Conservation (phyloP, 805 yeast species). For the Middelhovenomyces tepae region DNA sequence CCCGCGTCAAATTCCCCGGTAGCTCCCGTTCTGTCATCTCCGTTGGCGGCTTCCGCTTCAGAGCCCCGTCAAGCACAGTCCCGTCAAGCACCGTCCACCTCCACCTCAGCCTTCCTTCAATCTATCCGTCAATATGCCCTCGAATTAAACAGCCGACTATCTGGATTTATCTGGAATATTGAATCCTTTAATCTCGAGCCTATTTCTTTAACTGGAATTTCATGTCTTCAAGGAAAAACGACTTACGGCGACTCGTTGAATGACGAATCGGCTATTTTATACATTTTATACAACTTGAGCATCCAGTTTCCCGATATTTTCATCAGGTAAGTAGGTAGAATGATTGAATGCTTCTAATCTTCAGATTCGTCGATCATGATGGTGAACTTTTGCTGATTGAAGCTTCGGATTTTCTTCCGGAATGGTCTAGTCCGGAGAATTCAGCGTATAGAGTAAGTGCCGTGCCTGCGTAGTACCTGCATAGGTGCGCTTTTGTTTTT, state of each 20-base stretch:
- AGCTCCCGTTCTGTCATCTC: no score
- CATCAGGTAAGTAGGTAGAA: conserved; percentile 12
- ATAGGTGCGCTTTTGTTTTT: no score
- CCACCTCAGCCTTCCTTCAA: no score
- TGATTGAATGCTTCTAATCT: background rate
- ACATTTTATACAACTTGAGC: conserved; percentile 17
- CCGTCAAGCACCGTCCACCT: no score
- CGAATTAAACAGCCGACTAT: no score
- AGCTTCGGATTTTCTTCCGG: conserved; percentile 38
- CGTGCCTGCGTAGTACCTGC: no score
- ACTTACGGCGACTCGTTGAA: conserved; percentile 25
- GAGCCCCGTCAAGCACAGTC: no score
- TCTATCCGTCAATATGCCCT: no score
- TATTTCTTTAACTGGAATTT: conserved; percentile 12
- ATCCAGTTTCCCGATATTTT: conserved; percentile 10
- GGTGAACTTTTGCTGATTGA: conserved; percentile 50
- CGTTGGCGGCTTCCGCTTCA: no score
- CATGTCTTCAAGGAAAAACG: conserved; percentile 19
- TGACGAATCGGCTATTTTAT: conserved; percentile 27
- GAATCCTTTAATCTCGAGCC: no score
- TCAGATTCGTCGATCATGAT: conserved; percentile 37
- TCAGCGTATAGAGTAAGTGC: conserved; percentile 39
- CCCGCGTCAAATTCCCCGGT: no score
- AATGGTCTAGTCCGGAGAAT: conserved; percentile 38
- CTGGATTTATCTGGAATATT: no score